Evolutionary conservation across 176 grass and related monocot genomes (phyloP).

Genomic region (Zea luxurians): DNA sequence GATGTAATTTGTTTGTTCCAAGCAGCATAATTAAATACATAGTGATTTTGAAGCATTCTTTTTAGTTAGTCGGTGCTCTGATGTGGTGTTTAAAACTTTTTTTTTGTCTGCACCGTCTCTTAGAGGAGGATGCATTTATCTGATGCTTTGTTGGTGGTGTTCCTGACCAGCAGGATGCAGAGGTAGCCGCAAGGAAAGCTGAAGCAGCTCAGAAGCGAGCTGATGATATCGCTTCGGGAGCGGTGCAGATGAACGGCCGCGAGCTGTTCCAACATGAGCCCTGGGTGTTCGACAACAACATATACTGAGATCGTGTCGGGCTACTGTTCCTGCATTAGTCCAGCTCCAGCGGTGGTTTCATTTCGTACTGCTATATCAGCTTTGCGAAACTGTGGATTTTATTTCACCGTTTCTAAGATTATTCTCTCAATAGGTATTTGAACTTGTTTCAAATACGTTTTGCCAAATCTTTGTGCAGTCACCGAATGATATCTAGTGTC

Average conservation of each 20-base stretch:
- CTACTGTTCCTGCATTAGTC: too few species aligned
- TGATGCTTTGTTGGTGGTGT: background rate
- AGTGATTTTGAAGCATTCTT: background rate
- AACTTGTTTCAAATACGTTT: too few species aligned
- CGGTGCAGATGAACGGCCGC: slow-evolving; percentile 75
- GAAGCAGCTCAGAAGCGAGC: slow-evolving; percentile 65
- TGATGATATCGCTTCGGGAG: slow-evolving; percentile 51
- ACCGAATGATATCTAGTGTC: too few species aligned
- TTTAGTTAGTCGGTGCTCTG: background rate
- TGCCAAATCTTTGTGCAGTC: too few species aligned
- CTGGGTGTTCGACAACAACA: slow-evolving; percentile 77
- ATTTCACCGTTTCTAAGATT: too few species aligned
- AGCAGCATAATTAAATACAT: background rate
- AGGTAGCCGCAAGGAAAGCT: slow-evolving; percentile 54
- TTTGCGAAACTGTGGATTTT: too few species aligned
- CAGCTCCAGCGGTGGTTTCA: too few species aligned
- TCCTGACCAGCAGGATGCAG: slow-evolving; percentile 50
- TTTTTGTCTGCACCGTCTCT: background rate
- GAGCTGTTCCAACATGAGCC: slow-evolving; percentile 81
- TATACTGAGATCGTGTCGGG: slow-evolving; percentile 33
- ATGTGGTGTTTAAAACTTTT: background rate
- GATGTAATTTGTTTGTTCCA: background rate
- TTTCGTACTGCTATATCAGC: too few species aligned
- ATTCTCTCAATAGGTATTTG: too few species aligned
- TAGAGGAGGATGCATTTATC: background rate